These are phyloP conservation scores for Cryphonectria japonica DNA, from an alignment of 2,329 filamentous ascomycete species.

Conservation along the genomic window DNA sequence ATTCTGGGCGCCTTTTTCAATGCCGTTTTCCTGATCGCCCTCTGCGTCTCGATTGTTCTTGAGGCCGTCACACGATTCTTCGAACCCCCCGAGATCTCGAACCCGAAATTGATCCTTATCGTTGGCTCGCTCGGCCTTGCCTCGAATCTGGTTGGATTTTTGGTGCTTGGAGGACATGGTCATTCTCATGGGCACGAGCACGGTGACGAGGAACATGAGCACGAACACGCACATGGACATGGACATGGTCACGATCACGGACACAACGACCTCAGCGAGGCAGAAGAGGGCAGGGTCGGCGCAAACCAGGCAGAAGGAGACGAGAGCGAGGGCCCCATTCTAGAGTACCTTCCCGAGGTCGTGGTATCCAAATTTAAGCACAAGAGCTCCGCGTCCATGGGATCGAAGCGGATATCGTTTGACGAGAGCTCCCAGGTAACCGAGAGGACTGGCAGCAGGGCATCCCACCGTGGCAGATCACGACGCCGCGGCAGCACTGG, in stretches of 20 bases:
- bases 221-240: slow-evolving; percentile 45
- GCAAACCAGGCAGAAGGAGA: slow-evolving; percentile 48
- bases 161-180: slow-evolving; percentile 91
- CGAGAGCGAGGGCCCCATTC: slow-evolving; percentile 62
- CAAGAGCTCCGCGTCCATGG: slow-evolving; percentile 32
- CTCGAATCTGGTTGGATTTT: slow-evolving; percentile 87
- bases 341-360: slow-evolving; percentile 66
- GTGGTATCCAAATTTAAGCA: slow-evolving; percentile 54
- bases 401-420: slow-evolving; percentile 29
- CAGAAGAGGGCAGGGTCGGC: slow-evolving; percentile 57
- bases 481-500: slow-evolving; percentile 51
- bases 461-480: slow-evolving; percentile 43
- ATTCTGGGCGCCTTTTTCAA: slow-evolving; percentile 96
- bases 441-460: slow-evolving; percentile 33
- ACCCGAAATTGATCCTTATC: slow-evolving; percentile 84
- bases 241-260: slow-evolving; percentile 42
- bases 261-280: slow-evolving; percentile 44
- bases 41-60: slow-evolving; percentile 95
- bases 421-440: slow-evolving; percentile 37
- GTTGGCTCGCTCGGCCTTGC: slow-evolving; percentile 85
- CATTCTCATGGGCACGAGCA: slow-evolving; percentile 72
- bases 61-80: slow-evolving; percentile 92
- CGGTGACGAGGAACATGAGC: slow-evolving; percentile 56
- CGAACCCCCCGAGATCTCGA: slow-evolving; percentile 83
- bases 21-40: slow-evolving; percentile 93